Evolutionary conservation across 495 filamentous ascomycete genomes (phyloP), one percentile per base, ranked within the genome.

Genomic region (Penicillium turbatum): DNA sequence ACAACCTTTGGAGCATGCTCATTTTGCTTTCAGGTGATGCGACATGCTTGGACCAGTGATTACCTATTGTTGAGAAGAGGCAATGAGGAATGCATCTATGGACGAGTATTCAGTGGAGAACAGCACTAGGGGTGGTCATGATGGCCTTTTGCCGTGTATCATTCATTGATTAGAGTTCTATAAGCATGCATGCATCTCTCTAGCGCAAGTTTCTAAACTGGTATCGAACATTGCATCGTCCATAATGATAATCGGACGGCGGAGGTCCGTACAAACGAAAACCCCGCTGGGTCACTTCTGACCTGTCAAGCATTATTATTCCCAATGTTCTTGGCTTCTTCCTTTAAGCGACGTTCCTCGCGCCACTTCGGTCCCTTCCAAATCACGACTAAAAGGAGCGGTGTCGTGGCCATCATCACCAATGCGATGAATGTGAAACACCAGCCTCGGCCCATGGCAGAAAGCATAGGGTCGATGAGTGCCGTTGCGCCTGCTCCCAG

Each of bases 1-100:
- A 60, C 79, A 86, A 57, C 83, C 88, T 11, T 51, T 92, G 54
- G 91, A 96, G 68, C 73, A 78, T 51, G 87, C 88, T 13, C 68
- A 70, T 57, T 79, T 77, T 68, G 68, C 73, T 41, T 72, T 77
- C 50, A 63, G 66, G 19, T 75, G 62, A 74, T 64, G 11, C 5
- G 21, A 29, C 21, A 13, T 16, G 31, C 37, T 19, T 39, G 24
- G 40, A 53, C 6, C 32, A 31, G 9, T 13, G 34, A 4, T 12
- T 26, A 15, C n/a, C n/a, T n/a, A 17, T 15, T 27, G 32, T 5
- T 19, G 7, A 8, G 19, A 39, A 38, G 19, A 49, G 35, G 30
- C 31, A 43, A 12, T 24, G 15, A 29, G 16, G 8, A 37, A 15
- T 36, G 19, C 7, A 15, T 36, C 27, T 5, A 1, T 51, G 16